Percentiles rank a stretch among this genome's conserved stretches.
Evolutionary conservation across 1,284 basidiomycete species (phyloP).

Genomic region (Sanghuangporus sanghuang): DNA sequence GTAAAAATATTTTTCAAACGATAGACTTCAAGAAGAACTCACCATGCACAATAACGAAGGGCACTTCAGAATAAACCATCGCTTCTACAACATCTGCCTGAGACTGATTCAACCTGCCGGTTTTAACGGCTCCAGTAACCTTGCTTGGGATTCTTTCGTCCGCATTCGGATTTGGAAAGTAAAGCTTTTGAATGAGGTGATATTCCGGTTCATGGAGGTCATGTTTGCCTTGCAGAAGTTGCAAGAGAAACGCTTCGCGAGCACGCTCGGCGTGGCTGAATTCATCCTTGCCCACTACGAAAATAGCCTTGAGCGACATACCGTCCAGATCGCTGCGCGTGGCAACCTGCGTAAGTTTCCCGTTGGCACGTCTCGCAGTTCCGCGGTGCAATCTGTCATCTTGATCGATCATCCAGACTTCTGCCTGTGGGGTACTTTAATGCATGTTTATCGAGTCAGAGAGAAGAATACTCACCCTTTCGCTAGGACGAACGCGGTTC

Average conservation of each 20-base stretch:
- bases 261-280: conserved; percentile 31
- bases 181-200: conserved; percentile 28
- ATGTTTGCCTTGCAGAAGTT: conserved; percentile 26
- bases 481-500: conserved; percentile 28
- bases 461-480: conserved; percentile 24
- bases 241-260: conserved; percentile 30
- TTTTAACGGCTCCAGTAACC: background rate
- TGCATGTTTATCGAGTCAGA: background rate
- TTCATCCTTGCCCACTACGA: conserved; percentile 33
- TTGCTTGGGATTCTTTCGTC: background rate
- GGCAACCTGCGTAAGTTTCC: conserved; percentile 29
- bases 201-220: conserved; percentile 24
- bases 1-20: background rate
- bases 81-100: conserved; percentile 24
- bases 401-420: conserved; percentile 27
- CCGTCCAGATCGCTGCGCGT: conserved; percentile 15
- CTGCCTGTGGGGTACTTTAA: conserved; percentile 21
- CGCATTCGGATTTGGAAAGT: conserved; percentile 26
- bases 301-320: conserved; percentile 24
- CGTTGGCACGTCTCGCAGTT: conserved; percentile 23
- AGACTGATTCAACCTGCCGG: conserved; percentile 27
- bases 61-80: conserved; percentile 24
- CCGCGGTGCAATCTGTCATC: conserved; percentile 27
- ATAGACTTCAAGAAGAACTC: background rate
- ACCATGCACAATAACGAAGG: conserved; percentile 31